Evolutionary conservation across 2,329 filamentous ascomycete species (phyloP).

Genomic region (Penicillium corylophilum): DNA sequence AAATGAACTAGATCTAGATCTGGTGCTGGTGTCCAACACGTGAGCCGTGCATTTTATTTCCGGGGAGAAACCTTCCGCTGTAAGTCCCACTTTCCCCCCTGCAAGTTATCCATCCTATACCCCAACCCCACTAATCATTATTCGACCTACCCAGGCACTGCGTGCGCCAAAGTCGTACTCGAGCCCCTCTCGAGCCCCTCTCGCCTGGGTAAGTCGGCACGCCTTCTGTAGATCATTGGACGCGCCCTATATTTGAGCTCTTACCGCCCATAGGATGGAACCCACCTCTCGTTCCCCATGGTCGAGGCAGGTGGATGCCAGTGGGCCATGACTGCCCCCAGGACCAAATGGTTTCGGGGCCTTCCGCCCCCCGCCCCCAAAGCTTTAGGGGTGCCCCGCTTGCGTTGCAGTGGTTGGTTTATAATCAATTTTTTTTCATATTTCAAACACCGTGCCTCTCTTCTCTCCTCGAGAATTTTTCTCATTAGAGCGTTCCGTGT

Average conservation of each 20-base stretch:
- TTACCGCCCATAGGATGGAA: not conserved
- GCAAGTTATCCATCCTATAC: not conserved
- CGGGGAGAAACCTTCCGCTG: conserved; percentile 2
- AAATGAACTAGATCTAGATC: not conserved
- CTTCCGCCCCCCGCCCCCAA: conserved; percentile 14
- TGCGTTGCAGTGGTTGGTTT: conserved; percentile 12
- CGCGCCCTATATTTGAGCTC: not conserved
- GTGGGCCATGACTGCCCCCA: conserved; percentile 4
- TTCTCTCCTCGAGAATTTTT: not conserved
- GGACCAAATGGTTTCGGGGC: conserved; percentile 7
- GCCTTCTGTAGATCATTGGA: conserved; percentile 9
- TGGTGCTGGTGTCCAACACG: not conserved
- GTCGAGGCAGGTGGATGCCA: conserved; percentile 13
- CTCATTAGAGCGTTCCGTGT: not conserved
- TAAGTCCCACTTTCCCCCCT: conserved; percentile 9
- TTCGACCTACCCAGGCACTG: not conserved
- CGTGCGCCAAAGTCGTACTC: conserved; percentile 6
- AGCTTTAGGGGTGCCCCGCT: conserved; percentile 14
- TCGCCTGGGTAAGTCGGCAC: conserved; percentile 18
- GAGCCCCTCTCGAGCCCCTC: conserved; percentile 10
- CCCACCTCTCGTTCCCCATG: conserved; percentile 4
- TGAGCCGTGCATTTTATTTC: conserved; percentile 1
- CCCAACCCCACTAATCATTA: not conserved
- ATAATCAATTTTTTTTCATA: conserved; percentile 15
- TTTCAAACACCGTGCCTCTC: not conserved